A percentile compares a stretch with the other conserved stretches of the same genome.
Conservation (phyloP, 352 stramenopile genomes). For the Phytophthora idaei region DNA sequence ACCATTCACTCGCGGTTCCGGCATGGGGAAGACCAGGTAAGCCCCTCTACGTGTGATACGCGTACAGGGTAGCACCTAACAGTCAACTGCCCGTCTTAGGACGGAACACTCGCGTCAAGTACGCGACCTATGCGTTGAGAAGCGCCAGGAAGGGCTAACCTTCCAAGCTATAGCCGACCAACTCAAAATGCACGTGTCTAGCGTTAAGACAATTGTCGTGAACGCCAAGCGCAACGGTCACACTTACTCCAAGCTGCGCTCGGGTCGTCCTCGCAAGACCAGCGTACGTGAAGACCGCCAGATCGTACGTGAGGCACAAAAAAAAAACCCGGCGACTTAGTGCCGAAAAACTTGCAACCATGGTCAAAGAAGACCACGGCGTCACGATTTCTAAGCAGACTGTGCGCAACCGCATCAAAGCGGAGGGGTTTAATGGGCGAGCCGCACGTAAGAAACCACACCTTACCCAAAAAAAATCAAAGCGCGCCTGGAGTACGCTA, state of each 20-base stretch:
- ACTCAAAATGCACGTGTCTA: neutral
- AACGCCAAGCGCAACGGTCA: neutral
- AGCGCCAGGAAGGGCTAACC: neutral
- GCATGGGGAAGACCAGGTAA: too few species aligned
- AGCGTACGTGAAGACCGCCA: neutral
- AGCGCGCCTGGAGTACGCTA: neutral
- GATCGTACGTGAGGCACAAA: slow-evolving; percentile 2
- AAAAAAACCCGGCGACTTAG: slow-evolving; percentile 2
- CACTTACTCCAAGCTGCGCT: neutral
- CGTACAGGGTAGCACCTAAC: too few species aligned
- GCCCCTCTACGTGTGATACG: too few species aligned
- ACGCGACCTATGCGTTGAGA: too few species aligned
- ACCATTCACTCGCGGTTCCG: too few species aligned
- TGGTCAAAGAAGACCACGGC: slow-evolving; percentile 1
- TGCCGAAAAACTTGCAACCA: slow-evolving; percentile 1
- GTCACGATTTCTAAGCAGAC: slow-evolving; percentile 1
- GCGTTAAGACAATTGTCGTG: neutral
- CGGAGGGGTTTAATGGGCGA: too few species aligned
- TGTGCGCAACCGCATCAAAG: slow-evolving; percentile 7
- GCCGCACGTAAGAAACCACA: too few species aligned
- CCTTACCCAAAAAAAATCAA: neutral
- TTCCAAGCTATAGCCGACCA: neutral
- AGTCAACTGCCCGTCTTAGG: too few species aligned
- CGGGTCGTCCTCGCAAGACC: slow-evolving; percentile 2
- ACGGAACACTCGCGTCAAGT: too few species aligned